Evolutionary conservation across 257 asterid genomes (phyloP).

Genomic region (Asclepias syriaca): DNA sequence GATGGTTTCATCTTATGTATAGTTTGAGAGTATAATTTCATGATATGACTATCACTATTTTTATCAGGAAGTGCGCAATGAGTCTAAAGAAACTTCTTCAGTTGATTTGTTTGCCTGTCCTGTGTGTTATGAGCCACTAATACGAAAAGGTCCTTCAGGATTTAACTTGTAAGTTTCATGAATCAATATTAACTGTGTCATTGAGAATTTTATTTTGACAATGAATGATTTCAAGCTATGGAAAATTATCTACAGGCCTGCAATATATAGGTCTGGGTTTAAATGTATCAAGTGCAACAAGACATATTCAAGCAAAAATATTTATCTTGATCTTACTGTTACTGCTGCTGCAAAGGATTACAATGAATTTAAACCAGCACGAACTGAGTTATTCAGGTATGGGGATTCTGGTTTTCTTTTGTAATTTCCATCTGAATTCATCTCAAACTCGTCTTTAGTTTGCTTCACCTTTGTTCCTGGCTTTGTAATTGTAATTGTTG

Average conservation of each 20-base stretch:
- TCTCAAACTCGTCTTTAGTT: neutral
- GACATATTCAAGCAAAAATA: slow-evolving; percentile 83
- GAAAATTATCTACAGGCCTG: slow-evolving; percentile 51
- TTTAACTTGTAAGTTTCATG: slow-evolving; percentile 69
- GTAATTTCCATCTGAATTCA: neutral
- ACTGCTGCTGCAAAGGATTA: slow-evolving; percentile 83
- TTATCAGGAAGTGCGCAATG: slow-evolving; percentile 49
- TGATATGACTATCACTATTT: slow-evolving; percentile 3
- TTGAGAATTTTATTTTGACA: slow-evolving; percentile 3
- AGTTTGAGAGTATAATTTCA: neutral
- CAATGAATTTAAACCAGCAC: slow-evolving; percentile 61
- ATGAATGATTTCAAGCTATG: slow-evolving; percentile 13
- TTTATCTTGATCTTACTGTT: slow-evolving; percentile 86
- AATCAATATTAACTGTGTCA: neutral
- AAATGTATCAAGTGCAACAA: slow-evolving; percentile 78
- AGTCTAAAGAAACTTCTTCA: slow-evolving; percentile 30
- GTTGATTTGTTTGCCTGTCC: slow-evolving; percentile 84
- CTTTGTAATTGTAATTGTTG: neutral
- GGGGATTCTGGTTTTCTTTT: neutral
- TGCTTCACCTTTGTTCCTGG: neutral
- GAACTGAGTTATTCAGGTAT: slow-evolving; percentile 95
- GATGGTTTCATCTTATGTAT: neutral
- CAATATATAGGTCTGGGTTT: slow-evolving; percentile 88
- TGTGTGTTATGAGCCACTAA: slow-evolving; percentile 76
- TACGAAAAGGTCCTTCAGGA: slow-evolving; percentile 90